Conservation (phyloP, 495 filamentous ascomycete genomes). For the Xylaria bambusicola region DNA sequence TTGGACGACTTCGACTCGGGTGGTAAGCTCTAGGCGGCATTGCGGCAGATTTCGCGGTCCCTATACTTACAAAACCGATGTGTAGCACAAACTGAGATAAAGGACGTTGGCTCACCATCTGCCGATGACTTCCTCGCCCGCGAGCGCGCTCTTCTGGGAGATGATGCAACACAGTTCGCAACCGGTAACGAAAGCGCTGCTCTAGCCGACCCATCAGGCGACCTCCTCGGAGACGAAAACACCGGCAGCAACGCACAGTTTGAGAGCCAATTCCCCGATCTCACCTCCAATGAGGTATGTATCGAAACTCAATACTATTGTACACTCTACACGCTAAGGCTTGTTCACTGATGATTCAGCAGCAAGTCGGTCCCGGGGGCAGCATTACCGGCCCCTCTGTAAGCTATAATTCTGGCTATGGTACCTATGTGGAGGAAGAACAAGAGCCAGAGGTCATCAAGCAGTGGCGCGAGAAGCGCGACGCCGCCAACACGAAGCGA, state of each 20-base stretch:
- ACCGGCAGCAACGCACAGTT: constrained; percentile 67
- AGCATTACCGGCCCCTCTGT: constrained; percentile 77
- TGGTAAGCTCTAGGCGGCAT: constrained; percentile 45
- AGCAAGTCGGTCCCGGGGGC: constrained; percentile 84
- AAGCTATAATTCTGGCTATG: constrained; percentile 70
- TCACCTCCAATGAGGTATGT: constrained; percentile 79
- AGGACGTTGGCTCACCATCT: constrained; percentile 45
- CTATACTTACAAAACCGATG: constrained; percentile 8
- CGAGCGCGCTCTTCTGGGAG: constrained; percentile 84
- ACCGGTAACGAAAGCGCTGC: constrained; percentile 70
- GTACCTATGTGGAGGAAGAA: constrained; percentile 58
- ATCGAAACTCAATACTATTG: constrained; percentile 2
- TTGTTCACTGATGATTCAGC: constrained; percentile 15
- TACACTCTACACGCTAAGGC: background rate
- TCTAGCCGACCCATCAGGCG: constrained; percentile 62
- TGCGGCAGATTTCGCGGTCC: background rate
- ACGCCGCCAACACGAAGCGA: constrained; percentile 72
- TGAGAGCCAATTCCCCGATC: constrained; percentile 83
- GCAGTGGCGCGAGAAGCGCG: constrained; percentile 89
- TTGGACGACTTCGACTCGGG: constrained; percentile 94
- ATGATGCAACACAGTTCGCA: constrained; percentile 89
- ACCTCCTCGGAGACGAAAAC: constrained; percentile 69
- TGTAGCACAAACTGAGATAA: constrained; percentile 49
- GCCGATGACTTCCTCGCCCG: constrained; percentile 84
- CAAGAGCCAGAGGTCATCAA: constrained; percentile 86